phyloP scores from a whole-genome alignment of 2,329 filamentous ascomycete species.

The Graphiopsis chlorocephala region DNA sequence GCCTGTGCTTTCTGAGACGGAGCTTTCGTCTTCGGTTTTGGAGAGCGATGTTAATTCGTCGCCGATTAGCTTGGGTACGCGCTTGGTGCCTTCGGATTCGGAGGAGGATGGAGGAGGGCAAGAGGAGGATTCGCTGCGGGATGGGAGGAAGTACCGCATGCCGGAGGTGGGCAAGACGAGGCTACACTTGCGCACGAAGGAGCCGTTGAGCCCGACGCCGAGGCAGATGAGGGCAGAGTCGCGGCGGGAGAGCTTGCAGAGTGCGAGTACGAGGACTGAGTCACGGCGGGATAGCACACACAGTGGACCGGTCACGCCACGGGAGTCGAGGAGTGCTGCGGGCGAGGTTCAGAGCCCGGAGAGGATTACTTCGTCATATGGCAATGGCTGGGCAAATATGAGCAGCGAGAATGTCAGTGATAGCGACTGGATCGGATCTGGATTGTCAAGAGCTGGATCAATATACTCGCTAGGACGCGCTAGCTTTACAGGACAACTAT shows the following conservation, averaged over 20 bases:
- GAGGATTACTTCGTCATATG: constrained; percentile 2
- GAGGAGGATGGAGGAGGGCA: constrained; percentile 49
- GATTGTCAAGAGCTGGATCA: constrained; percentile 68
- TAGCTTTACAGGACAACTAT: constrained; percentile 90
- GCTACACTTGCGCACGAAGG: constrained; percentile 30
- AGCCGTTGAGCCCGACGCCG: constrained; percentile 30
- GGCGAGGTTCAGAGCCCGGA: constrained; percentile 33
- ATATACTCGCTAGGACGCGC: constrained; percentile 91
- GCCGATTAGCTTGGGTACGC: constrained; percentile 53
- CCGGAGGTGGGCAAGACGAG: constrained; percentile 67
- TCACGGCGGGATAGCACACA: neutral
- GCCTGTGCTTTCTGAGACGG: constrained; percentile 38
- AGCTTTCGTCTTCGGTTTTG: constrained; percentile 29
- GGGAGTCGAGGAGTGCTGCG: constrained; percentile 27
- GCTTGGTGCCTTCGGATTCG: constrained; percentile 50
- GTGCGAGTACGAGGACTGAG: neutral
- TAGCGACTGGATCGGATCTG: constrained; percentile 66
- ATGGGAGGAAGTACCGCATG: constrained; percentile 71
- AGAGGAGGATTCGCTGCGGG: constrained; percentile 47
- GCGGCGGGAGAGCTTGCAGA: constrained; percentile 12
- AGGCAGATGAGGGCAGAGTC: constrained; percentile 15
- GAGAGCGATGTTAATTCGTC: constrained; percentile 47
- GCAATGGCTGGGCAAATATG: constrained; percentile 12
- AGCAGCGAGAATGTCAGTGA: constrained; percentile 45
- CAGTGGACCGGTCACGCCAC: neutral